These are phyloP conservation scores for Penicillium arizonense DNA, from an alignment of 495 filamentous ascomycete genomes.

Conservation along the genomic window DNA sequence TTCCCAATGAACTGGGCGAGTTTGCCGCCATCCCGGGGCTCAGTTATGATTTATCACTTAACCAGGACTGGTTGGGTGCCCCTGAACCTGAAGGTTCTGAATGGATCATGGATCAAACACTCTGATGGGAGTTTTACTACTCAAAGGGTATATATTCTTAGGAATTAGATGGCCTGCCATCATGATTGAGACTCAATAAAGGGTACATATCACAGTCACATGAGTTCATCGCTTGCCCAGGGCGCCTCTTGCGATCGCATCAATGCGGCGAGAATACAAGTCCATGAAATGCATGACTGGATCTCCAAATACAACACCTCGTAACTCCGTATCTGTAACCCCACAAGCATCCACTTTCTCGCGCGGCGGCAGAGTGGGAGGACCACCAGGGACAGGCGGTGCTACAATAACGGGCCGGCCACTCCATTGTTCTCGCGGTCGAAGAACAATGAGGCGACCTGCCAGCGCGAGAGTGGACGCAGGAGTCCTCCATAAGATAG, in stretches of 20 bases:
- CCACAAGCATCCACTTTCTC: constrained; percentile 60
- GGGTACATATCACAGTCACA: too few species aligned
- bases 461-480: constrained; percentile 61
- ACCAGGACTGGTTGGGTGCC: background rate
- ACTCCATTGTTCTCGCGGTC: constrained; percentile 17
- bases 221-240: background rate
- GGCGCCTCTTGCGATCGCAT: constrained; percentile 52
- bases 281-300: constrained; percentile 77
- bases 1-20: constrained; percentile 15
- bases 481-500: constrained; percentile 59
- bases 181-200: too few species aligned
- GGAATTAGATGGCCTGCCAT: too few species aligned
- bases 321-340: constrained; percentile 61
- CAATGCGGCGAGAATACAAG: constrained; percentile 66
- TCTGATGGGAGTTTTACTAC: background rate
- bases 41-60: background rate
- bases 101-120: background rate
- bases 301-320: constrained; percentile 72
- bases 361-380: constrained; percentile 23
- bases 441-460: constrained; percentile 64
- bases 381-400: background rate
- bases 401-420: constrained; percentile 1
- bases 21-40: constrained; percentile 14
- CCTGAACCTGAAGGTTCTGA: background rate
- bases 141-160: too few species aligned